Evolutionary conservation across 257 asterid species (phyloP).

Genomic region (Solanum sejunctum): DNA sequence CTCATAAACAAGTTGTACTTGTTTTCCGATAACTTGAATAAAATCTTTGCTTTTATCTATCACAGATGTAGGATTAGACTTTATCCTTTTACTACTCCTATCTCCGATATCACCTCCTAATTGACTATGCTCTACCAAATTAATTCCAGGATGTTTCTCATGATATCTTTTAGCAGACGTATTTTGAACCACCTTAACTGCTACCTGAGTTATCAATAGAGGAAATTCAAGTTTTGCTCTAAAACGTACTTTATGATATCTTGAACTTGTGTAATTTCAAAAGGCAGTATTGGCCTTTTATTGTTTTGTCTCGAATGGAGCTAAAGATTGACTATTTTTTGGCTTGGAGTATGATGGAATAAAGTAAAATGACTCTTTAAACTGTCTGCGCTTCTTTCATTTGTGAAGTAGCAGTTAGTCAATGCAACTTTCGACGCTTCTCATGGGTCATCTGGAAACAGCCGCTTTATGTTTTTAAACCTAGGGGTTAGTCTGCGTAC

Average conservation of each 20-base stretch:
- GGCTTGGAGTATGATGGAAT: too few relatives aligned
- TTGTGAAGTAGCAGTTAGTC: too few relatives aligned
- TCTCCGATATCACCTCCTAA: neutral
- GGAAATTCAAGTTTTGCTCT: neutral
- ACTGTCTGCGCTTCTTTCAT: too few relatives aligned
- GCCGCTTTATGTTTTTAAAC: too few relatives aligned
- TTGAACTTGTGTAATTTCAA: neutral
- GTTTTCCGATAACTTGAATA: neutral
- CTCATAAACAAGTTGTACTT: slow-evolving; percentile 16
- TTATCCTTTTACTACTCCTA: neutral
- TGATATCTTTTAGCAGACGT: neutral
- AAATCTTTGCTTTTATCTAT: neutral
- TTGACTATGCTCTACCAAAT: neutral
- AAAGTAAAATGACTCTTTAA: too few relatives aligned
- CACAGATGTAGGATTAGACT: neutral
- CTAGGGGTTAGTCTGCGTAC: too few relatives aligned
- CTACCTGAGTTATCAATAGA: neutral
- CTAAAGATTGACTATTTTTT: too few relatives aligned
- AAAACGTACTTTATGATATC: neutral
- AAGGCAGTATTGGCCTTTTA: neutral
- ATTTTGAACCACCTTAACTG: neutral
- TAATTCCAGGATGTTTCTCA: neutral
- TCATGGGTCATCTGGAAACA: too few relatives aligned
- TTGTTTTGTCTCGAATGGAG: too few relatives aligned
- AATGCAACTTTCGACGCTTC: too few relatives aligned